phyloP scores from a whole-genome alignment of 2,329 filamentous ascomycete species.

The Sclerotinia glacialis region DNA sequence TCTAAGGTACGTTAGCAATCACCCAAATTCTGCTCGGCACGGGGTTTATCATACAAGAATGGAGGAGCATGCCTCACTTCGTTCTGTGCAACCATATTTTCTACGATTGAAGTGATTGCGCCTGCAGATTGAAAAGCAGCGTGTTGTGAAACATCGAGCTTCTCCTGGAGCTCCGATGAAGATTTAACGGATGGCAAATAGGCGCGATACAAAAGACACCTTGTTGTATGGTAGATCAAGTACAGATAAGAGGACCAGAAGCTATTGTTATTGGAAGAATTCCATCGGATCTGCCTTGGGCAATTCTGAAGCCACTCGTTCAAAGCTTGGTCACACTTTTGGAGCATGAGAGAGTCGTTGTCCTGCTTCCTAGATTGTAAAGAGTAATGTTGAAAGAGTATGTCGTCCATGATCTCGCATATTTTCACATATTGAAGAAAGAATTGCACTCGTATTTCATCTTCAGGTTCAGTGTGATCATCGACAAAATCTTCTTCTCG shows the following conservation, averaged over 20 bases:
- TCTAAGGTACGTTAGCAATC: conserved; percentile 56
- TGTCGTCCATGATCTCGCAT: conserved; percentile 95
- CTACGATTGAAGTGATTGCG: conserved; percentile 94
- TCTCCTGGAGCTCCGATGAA: conserved; percentile 67
- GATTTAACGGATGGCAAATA: conserved; percentile 84
- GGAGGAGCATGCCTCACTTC: conserved; percentile 86
- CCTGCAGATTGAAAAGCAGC: conserved; percentile 94
- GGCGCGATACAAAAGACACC: conserved; percentile 88
- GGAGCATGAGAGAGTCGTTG: conserved; percentile 88
- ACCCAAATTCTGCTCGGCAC: neutral
- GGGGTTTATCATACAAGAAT: conserved; percentile 49
- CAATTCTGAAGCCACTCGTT: conserved; percentile 97
- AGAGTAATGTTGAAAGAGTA: conserved; percentile 93
- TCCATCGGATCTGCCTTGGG: conserved; percentile 91
- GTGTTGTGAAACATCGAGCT: conserved; percentile 82
- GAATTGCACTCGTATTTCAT: conserved; percentile 23
- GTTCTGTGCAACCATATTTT: conserved; percentile 77
- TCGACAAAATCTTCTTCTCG: conserved; percentile 94
- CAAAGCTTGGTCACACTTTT: conserved; percentile 93
- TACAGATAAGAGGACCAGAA: conserved; percentile 94
- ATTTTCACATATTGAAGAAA: conserved; percentile 27
- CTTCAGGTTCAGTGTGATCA: conserved; percentile 51
- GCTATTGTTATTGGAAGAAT: conserved; percentile 73
- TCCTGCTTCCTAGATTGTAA: conserved; percentile 84
- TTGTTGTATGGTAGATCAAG: conserved; percentile 92